These are phyloP conservation scores for Beauveria rudraprayagi DNA, from an alignment of 2,329 filamentous ascomycete genomes.

Conservation along the genomic window DNA sequence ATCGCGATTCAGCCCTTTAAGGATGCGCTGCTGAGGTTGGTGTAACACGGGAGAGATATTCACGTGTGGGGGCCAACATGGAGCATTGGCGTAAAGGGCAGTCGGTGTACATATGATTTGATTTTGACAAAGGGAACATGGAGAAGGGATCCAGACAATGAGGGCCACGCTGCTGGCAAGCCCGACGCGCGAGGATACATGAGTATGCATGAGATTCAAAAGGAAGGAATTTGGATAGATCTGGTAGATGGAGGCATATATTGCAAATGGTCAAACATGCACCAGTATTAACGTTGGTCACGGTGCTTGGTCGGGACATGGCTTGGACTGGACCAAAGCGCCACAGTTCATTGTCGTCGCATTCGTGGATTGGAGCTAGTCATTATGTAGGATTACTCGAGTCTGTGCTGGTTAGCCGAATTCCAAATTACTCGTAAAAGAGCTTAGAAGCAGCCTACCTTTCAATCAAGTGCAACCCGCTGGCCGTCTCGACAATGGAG, in stretches of 20 bases:
- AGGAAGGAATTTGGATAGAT: background rate
- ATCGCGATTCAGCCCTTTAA: conserved; percentile 41
- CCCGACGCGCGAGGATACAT: background rate
- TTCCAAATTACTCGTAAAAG: no score
- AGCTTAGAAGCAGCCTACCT: conserved; percentile 46
- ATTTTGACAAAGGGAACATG: background rate
- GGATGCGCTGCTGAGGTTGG: conserved; percentile 26
- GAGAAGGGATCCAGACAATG: background rate
- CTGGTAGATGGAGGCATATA: background rate
- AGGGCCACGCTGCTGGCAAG: background rate
- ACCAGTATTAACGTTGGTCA: background rate
- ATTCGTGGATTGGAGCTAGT: background rate
- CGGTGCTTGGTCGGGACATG: background rate
- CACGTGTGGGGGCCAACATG: no score
- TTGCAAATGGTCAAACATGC: background rate
- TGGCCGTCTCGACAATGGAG: conserved; percentile 81
- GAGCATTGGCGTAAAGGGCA: no score
- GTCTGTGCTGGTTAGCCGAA: background rate
- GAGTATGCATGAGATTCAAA: background rate
- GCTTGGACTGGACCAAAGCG: background rate
- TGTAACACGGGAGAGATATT: conserved; percentile 16
- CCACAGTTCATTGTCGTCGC: background rate
- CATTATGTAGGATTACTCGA: background rate
- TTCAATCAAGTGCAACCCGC: conserved; percentile 91
- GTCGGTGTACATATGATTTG: no score